phyloP scores from a whole-genome alignment of 176 grass and related monocot species.

The Guadua angustifolia region DNA sequence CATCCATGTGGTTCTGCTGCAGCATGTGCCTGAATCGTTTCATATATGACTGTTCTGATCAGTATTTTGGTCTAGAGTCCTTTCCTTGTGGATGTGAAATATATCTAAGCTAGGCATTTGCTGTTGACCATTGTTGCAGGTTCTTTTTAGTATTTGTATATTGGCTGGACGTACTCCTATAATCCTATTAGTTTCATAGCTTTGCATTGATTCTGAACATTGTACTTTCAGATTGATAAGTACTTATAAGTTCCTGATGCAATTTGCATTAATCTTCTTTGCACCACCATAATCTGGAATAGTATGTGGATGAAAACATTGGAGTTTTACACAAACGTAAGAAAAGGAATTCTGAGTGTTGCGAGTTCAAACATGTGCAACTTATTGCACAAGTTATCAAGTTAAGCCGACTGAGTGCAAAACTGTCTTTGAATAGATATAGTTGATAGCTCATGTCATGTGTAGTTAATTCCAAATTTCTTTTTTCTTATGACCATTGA shows the following conservation, averaged over 20 bases:
- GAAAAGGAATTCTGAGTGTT: neutral
- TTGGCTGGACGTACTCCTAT: neutral
- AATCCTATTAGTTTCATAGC: neutral
- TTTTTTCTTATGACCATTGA: neutral
- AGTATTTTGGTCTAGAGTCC: constrained; percentile 17
- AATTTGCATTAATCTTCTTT: neutral
- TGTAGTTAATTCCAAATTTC: neutral
- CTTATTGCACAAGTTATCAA: neutral
- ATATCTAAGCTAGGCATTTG: neutral
- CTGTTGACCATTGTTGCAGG: too few relatives aligned
- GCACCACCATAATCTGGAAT: neutral
- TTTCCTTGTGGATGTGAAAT: constrained; percentile 25
- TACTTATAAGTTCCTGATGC: neutral
- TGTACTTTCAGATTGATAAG: neutral
- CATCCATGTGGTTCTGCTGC: constrained; percentile 35
- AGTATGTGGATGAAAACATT: neutral
- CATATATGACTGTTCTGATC: constrained; percentile 23
- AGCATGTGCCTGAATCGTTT: neutral
- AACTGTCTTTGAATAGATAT: neutral
- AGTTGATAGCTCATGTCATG: neutral
- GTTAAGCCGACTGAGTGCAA: neutral
- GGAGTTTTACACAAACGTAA: neutral
- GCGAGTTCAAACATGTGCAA: neutral
- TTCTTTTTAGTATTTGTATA: neutral
- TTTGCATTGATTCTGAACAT: neutral